phyloP scores from a whole-genome alignment of 2,329 filamentous ascomycete species.

The Clarireedia homoeocarpa region DNA sequence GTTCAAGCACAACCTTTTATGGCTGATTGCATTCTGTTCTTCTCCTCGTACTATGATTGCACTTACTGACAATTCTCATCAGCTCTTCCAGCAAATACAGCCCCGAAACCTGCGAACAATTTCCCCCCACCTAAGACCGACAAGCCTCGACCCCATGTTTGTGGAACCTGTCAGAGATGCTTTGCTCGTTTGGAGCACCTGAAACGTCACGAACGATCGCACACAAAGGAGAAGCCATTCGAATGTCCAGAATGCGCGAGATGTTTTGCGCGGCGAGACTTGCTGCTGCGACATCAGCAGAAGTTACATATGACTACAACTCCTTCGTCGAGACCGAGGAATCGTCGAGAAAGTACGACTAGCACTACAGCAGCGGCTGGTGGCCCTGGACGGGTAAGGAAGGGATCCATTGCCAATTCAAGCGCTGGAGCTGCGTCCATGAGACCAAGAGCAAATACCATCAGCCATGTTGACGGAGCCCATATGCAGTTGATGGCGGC shows the following conservation, averaged over 20 bases:
- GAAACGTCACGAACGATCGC: constrained; percentile 95
- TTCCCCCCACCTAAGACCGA: constrained; percentile 87
- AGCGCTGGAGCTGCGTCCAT: constrained; percentile 51
- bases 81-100: constrained; percentile 11
- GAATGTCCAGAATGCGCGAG: constrained; percentile 90
- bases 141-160: constrained; percentile 92
- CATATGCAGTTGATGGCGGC: constrained; percentile 65
- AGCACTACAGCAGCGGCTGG: constrained; percentile 56
- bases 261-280: constrained; percentile 89
- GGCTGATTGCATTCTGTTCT: neutral
- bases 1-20: neutral
- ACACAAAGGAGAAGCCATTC: constrained; percentile 96
- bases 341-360: constrained; percentile 79
- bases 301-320: constrained; percentile 94
- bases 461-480: constrained; percentile 80
- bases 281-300: constrained; percentile 92
- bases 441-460: constrained; percentile 89
- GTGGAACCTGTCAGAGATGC: constrained; percentile 80
- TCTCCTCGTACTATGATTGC: neutral
- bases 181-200: constrained; percentile 94
- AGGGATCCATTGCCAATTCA: constrained; percentile 78
- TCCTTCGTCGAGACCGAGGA: constrained; percentile 77
- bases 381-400: constrained; percentile 68
- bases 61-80: neutral
- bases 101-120: constrained; percentile 23